A percentile compares a stretch with the other conserved stretches of the same genome.
Conservation (phyloP, 2,329 filamentous ascomycete genomes). For the Ophiocordyceps camponoti-floridani region DNA sequence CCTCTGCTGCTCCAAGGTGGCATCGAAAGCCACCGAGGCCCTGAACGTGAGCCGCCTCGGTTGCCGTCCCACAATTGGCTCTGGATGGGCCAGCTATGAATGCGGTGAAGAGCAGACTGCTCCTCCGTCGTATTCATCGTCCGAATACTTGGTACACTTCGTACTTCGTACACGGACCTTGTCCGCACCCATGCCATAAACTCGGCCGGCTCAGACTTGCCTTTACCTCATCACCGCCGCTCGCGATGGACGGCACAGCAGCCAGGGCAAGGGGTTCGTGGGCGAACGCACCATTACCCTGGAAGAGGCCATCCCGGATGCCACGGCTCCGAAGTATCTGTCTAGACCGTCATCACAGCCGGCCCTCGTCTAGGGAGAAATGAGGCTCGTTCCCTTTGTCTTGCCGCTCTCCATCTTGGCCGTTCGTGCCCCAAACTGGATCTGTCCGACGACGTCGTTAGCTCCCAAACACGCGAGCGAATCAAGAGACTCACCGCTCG, state of each 20-base stretch:
- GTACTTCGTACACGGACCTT: background rate
- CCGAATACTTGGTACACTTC: too few relatives aligned
- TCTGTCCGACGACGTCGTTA: conserved; percentile 22
- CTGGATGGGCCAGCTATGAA: too few relatives aligned
- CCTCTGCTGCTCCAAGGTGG: background rate
- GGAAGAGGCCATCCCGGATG: conserved; percentile 5
- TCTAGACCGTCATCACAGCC: conserved; percentile 43
- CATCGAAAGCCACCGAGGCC: background rate
- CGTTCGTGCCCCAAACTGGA: conserved; percentile 68
- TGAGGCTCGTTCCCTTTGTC: conserved; percentile 49
- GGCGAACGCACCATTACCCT: conserved; percentile 28
- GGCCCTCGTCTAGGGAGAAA: conserved; percentile 19
- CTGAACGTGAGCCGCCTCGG: background rate
- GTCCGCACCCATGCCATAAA: background rate
- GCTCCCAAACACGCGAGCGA: background rate
- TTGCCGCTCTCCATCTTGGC: conserved; percentile 63
- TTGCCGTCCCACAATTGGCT: background rate
- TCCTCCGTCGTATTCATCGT: too few relatives aligned
- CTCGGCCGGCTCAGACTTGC: conserved; percentile 43
- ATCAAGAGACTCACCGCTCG: conserved; percentile 5
- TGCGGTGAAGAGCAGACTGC: too few relatives aligned
- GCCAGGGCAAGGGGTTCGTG: conserved; percentile 20
- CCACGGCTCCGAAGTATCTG: conserved; percentile 60
- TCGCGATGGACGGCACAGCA: conserved; percentile 5
- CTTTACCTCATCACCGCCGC: conserved; percentile 37